Percentiles rank a stretch among this genome's conserved stretches.
phyloP scores from a whole-genome alignment of 352 stramenopile genomes.

The Phytopythium oedochilum region DNA sequence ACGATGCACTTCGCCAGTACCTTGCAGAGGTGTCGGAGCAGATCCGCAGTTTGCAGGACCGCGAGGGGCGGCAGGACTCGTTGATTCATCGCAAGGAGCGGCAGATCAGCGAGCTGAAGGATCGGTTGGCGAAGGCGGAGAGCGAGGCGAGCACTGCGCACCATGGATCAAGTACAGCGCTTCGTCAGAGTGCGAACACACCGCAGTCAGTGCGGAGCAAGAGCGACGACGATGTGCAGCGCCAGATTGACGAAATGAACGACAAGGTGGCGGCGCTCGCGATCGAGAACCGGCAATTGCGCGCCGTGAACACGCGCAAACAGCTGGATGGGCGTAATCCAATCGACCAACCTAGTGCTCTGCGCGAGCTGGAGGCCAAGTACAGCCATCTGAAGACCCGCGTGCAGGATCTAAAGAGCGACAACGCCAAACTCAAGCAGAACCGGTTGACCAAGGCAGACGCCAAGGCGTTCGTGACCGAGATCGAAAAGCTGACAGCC shows the following conservation, averaged over 20 bases:
- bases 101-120: conserved; percentile 34
- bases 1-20: conserved; percentile 13
- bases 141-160: background rate
- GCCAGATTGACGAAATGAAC: conserved; percentile 26
- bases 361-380: conserved; percentile 30
- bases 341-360: background rate
- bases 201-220: conserved; percentile 3
- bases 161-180: background rate
- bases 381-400: conserved; percentile 42
- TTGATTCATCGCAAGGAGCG: conserved; percentile 41
- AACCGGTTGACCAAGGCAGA: conserved; percentile 31
- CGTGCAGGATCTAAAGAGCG: conserved; percentile 41
- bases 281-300: conserved; percentile 46
- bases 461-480: conserved; percentile 35
- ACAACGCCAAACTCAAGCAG: conserved; percentile 51
- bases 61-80: conserved; percentile 34
- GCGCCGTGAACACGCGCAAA: conserved; percentile 7
- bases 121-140: conserved; percentile 11
- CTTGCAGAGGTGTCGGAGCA: conserved; percentile 27
- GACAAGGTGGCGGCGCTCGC: conserved; percentile 42
- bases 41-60: conserved; percentile 37
- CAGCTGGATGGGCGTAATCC: background rate
- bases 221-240: conserved; percentile 13
- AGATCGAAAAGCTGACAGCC: conserved; percentile 44
- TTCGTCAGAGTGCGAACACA: conserved; percentile 5